Evolutionary conservation across 176 grass and related monocot genomes (phyloP).

Genomic region (Tuctoria greenei): DNA sequence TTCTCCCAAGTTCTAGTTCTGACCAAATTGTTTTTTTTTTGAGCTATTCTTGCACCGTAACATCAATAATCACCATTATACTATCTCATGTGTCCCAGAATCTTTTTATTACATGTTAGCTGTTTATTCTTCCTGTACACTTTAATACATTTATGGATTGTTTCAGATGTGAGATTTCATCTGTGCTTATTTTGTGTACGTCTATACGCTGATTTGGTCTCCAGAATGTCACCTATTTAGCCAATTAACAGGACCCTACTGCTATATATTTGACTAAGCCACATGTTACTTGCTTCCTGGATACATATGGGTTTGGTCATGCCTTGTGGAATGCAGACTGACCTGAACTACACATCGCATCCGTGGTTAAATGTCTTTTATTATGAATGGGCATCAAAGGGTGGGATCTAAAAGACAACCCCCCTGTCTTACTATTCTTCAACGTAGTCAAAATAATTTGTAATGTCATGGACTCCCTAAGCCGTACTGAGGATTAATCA

Average conservation of each 20-base stretch:
- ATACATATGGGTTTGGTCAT: not conserved
- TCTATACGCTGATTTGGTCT: not conserved
- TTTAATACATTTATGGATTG: not conserved
- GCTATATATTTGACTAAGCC: not conserved
- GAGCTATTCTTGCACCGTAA: too few relatives aligned
- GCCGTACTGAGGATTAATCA: not conserved
- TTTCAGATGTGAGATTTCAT: not conserved
- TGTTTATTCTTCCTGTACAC: not conserved
- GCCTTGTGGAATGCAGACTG: not conserved
- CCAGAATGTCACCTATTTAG: not conserved
- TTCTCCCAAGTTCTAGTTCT: too few relatives aligned
- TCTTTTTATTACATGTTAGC: not conserved
- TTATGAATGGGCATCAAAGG: constrained; percentile 7
- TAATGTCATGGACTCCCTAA: not conserved
- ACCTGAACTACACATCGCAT: not conserved
- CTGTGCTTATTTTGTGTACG: not conserved
- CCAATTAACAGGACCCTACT: not conserved
- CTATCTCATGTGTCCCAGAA: not conserved
- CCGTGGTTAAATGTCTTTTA: not conserved
- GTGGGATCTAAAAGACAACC: not conserved
- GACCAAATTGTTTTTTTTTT: too few relatives aligned
- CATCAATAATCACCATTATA: not conserved
- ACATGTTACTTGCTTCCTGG: not conserved
- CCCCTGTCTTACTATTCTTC: not conserved
- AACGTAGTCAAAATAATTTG: not conserved